Base-by-base conservation (phyloP, 2,329 filamentous ascomycete species). In the Ophiostoma triangulosporum region DNA sequence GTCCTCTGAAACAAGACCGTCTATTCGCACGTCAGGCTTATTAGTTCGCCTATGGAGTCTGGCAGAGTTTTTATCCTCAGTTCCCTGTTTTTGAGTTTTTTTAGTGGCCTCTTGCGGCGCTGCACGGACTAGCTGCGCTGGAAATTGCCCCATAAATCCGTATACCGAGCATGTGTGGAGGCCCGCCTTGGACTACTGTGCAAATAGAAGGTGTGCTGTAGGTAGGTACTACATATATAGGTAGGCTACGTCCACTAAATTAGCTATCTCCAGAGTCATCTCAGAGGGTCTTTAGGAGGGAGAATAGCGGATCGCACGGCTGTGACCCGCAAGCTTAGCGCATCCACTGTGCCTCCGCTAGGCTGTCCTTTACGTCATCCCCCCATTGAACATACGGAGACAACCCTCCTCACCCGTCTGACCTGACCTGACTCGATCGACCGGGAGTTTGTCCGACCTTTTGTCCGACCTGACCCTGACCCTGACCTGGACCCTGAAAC, bases 1-100 rank as follows among this genome's bases (percentile, higher is more conserved):
- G n/a, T 27, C 26, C 15, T 29, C 43, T 31, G 43, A 46, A 46
- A 46, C 26, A 22, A 46, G 22, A 26, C 33, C 6, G n/a, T 46
- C 40, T 46, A 46, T 46, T 24, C 20, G 22, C 43, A 46, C 43
- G 43, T 46, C 43, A 46, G 26, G 40, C 20, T 43, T 22, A 43
- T 26, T 43, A 17, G 40, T 15, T 8, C 6, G n/a, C 8, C 3
- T 31, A 29, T 46, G 43, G 43, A 17, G 43, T 17, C 2, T 17
- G 14, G 43, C 43, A 46, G 43, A 46, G 43, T 29, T 46, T 43
- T 46, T 46, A 46, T 26, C 15, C 24, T 17, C 26, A n/a, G 43
- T 46, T 46, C 43, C 43, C 43, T 46, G 43, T 46, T 46, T 46
- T 27, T 46, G 40, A 46, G 24, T 29, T 46, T 46, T n/a, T 29